phyloP scores from a whole-genome alignment of 108 stramenopile genomes.

The Cafeteria roenbergensis region DNA sequence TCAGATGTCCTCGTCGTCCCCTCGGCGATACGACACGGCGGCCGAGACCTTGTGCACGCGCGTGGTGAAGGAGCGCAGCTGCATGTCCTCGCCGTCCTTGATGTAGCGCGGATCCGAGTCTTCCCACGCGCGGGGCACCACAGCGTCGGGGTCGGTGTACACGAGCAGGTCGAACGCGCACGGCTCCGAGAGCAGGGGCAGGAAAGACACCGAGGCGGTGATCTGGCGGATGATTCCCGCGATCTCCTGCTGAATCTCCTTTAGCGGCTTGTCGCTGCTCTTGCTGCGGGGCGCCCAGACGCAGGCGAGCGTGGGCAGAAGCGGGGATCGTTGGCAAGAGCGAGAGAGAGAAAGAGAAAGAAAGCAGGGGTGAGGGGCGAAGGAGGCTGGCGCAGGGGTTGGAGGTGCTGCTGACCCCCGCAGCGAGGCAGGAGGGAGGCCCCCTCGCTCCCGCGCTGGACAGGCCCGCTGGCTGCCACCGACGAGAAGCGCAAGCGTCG shows the following conservation, averaged over 20 bases:
- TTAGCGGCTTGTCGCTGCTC: constrained; percentile 49
- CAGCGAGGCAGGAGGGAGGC: too few relatives aligned
- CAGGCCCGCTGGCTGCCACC: too few relatives aligned
- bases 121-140: constrained; percentile 74
- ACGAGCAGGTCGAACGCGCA: constrained; percentile 92
- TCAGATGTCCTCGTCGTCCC: constrained; percentile 17
- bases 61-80: constrained; percentile 78
- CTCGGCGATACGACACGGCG: constrained; percentile 72
- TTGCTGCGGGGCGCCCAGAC: not conserved
- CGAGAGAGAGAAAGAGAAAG: too few relatives aligned
- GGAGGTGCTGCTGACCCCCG: too few relatives aligned
- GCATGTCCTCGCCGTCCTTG: constrained; percentile 75
- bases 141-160: constrained; percentile 73
- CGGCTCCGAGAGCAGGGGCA: constrained; percentile 83
- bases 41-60: constrained; percentile 79
- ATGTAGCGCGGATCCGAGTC: constrained; percentile 93
- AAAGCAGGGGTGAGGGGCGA: too few relatives aligned
- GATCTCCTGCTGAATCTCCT: constrained; percentile 88
- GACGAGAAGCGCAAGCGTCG: too few relatives aligned
- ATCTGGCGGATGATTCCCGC: constrained; percentile 96
- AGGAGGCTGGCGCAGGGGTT: too few relatives aligned
- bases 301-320: too few relatives aligned
- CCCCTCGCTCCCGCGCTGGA: too few relatives aligned
- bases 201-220: constrained; percentile 81
- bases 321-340: too few relatives aligned